Percentiles rank a stretch among this genome's conserved stretches.
Conservation (phyloP, 2,329 filamentous ascomycete genomes). For the Epichloe festucae region DNA sequence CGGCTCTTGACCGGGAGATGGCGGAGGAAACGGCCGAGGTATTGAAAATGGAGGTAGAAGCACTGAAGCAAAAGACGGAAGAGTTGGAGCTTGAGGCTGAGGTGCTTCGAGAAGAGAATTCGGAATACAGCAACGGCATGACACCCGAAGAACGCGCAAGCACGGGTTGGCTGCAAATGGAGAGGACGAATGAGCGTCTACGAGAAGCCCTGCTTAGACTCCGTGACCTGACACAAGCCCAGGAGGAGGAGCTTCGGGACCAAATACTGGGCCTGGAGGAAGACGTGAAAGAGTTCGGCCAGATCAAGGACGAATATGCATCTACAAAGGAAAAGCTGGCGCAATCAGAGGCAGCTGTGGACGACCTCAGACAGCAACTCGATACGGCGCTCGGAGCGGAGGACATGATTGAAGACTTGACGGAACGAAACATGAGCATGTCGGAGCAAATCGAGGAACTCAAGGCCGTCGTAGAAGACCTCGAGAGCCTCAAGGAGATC, state of each 20-base stretch:
- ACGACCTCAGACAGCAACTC: constrained; percentile 81
- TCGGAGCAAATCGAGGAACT: constrained; percentile 75
- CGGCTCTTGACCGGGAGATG: constrained; percentile 86
- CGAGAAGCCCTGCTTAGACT: constrained; percentile 74
- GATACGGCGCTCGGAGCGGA: constrained; percentile 81
- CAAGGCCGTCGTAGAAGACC: constrained; percentile 67
- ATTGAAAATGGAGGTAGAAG: constrained; percentile 66
- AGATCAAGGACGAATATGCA: constrained; percentile 56
- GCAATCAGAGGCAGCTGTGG: constrained; percentile 60
- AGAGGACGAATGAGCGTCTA: constrained; percentile 77
- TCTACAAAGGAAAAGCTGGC: constrained; percentile 59
- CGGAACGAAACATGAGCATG: constrained; percentile 73
- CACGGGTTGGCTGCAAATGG: constrained; percentile 82
- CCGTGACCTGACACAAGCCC: constrained; percentile 75
- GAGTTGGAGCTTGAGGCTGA: constrained; percentile 83
- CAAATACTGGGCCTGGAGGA: constrained; percentile 64
- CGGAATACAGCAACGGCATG: constrained; percentile 72
- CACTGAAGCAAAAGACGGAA: constrained; percentile 61
- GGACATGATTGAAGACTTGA: constrained; percentile 86
- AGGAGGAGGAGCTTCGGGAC: constrained; percentile 65
- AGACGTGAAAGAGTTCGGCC: constrained; percentile 55
- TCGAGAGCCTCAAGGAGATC: constrained; percentile 81
- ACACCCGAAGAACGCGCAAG: constrained; percentile 76
- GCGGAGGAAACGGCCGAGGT: constrained; percentile 85
- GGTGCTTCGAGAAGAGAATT: constrained; percentile 75